A percentile compares a stretch with the other conserved stretches of the same genome.
Conservation (phyloP, 1,139 yeast genomes). For the Taphrina populina region DNA sequence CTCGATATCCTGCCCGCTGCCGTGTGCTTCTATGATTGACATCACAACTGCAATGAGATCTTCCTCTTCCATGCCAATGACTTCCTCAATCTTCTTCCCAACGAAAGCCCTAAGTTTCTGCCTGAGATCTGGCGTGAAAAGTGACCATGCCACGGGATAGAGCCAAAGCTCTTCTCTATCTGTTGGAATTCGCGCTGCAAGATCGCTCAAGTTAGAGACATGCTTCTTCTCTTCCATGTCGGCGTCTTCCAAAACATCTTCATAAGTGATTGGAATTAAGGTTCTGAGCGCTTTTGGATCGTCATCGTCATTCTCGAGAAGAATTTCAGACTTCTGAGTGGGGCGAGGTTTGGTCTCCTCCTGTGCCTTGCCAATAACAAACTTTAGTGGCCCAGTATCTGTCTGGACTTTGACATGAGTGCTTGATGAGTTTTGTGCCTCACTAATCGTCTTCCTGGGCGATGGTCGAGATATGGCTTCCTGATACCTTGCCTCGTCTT, state of each 20-base stretch:
- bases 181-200: slow-evolving; percentile 38
- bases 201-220: slow-evolving; percentile 16
- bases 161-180: slow-evolving; percentile 40
- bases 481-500: slow-evolving; percentile 1
- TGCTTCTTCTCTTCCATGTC: neutral
- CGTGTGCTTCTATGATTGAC: neutral
- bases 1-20: slow-evolving; percentile 4
- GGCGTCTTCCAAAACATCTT: neutral
- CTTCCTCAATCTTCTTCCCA: slow-evolving; percentile 43
- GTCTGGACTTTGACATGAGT: neutral
- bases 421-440: neutral
- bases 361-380: slow-evolving; percentile 24
- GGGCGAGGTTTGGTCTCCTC: slow-evolving; percentile 17
- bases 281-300: slow-evolving; percentile 32
- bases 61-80: slow-evolving; percentile 46
- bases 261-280: slow-evolving; percentile 34
- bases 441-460: neutral
- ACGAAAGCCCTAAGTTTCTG: slow-evolving; percentile 42
- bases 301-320: slow-evolving; percentile 38
- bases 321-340: slow-evolving; percentile 4
- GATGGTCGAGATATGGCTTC: neutral
- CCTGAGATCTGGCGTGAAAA: slow-evolving; percentile 40
- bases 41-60: slow-evolving; percentile 41
- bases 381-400: slow-evolving; percentile 25
- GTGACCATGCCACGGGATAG: slow-evolving; percentile 43